Conservation (phyloP, 2,329 filamentous ascomycete genomes). For the Diaporthe caulivora region DNA sequence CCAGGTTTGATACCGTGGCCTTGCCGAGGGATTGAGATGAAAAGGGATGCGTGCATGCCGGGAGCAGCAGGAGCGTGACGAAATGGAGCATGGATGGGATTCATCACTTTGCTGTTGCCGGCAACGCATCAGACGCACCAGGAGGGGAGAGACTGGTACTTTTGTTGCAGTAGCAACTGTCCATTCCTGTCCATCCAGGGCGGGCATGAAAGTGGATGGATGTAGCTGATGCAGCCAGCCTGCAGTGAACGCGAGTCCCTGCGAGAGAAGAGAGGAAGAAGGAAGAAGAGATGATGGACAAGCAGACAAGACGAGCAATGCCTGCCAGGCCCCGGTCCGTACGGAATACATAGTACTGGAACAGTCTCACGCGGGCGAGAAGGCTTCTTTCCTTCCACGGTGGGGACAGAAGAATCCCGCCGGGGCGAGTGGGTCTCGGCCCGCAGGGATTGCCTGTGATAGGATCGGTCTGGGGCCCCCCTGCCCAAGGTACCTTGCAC, state of each 20-base stretch:
- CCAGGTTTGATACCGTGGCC: slow-evolving; percentile 28
- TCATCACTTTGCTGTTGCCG: slow-evolving; percentile 24
- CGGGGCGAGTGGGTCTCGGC: slow-evolving; percentile 19
- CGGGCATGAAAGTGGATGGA: neutral
- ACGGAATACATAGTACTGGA: no score
- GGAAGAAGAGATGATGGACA: no score
- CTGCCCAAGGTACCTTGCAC: slow-evolving; percentile 14
- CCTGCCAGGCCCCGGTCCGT: no score
- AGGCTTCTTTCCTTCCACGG: slow-evolving; percentile 33
- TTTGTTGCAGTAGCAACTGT: slow-evolving; percentile 26
- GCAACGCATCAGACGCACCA: neutral
- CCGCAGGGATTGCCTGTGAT: slow-evolving; percentile 12
- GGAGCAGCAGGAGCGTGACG: slow-evolving; percentile 24
- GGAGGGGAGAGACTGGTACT: no score
- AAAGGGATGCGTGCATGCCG: slow-evolving; percentile 25
- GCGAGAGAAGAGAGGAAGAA: no score
- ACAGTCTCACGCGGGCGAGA: slow-evolving; percentile 5
- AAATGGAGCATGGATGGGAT: slow-evolving; percentile 29
- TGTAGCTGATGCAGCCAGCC: neutral
- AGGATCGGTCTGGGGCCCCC: neutral
- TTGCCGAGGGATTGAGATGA: slow-evolving; percentile 27
- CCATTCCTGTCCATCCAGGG: slow-evolving; percentile 11
- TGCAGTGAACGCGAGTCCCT: neutral
- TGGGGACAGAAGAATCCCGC: slow-evolving; percentile 16
- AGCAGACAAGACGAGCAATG: neutral